phyloP scores from a whole-genome alignment of 371 early-diverging fungal species.

The Syncephalastrum contaminatum region DNA sequence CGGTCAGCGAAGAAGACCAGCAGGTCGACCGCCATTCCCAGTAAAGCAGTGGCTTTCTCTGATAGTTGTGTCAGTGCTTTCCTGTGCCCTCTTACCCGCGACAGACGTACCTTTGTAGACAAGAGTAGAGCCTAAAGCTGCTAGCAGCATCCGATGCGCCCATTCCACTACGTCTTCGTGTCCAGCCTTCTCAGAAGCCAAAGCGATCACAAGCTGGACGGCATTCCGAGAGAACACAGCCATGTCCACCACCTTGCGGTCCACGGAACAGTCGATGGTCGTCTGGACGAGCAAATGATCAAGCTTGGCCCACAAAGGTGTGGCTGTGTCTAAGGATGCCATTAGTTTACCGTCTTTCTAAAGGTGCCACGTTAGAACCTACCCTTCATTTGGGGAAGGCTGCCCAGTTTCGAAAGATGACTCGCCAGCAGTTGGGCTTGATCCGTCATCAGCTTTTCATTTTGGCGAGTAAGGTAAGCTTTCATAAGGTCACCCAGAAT shows the following conservation, averaged over 20 bases:
- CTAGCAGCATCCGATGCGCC: constrained; percentile 22
- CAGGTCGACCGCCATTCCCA: constrained; percentile 17
- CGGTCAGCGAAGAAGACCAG: constrained; percentile 2
- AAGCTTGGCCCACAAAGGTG: constrained; percentile 20
- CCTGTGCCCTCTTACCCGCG: background rate
- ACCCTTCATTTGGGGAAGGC: background rate
- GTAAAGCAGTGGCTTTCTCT: constrained; percentile 12
- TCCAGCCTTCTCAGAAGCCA: background rate
- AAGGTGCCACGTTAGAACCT: background rate
- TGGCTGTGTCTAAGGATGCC: background rate
- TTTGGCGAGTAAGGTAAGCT: background rate
- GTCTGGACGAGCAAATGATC: constrained; percentile 27
- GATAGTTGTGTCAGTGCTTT: background rate
- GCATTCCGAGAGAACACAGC: constrained; percentile 26
- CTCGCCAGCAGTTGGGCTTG: too few species aligned
- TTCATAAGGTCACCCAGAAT: background rate
- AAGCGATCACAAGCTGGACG: constrained; percentile 16
- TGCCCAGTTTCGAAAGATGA: background rate
- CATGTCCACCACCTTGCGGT: constrained; percentile 17
- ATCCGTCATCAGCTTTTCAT: background rate
- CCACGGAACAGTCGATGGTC: constrained; percentile 25
- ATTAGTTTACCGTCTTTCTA: background rate
- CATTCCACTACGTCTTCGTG: constrained; percentile 9
- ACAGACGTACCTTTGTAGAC: constrained; percentile 27
- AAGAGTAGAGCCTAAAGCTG: constrained; percentile 28